Conservation (phyloP, 495 filamentous ascomycete genomes). For the Penicillium riverlandense region DNA sequence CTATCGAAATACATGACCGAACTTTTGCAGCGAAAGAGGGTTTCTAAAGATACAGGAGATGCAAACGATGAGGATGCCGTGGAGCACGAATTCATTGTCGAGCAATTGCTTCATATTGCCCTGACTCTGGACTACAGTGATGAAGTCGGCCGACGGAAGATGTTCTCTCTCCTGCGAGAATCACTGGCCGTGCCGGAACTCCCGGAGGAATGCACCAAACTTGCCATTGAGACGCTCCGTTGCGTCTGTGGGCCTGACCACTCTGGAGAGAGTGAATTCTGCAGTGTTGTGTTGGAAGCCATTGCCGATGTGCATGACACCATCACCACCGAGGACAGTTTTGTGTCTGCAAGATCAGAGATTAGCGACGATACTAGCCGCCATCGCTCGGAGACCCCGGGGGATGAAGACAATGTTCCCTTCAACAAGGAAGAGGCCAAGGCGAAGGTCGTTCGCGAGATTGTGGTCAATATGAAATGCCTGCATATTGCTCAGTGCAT, state of each 20-base stretch:
- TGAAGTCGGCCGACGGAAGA: conserved; percentile 88
- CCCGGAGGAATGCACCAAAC: conserved; percentile 85
- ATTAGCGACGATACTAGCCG: conserved; percentile 55
- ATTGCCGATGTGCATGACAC: conserved; percentile 94
- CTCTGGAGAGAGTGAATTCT: conserved; percentile 87
- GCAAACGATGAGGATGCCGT: conserved; percentile 73
- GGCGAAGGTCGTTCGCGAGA: conserved; percentile 75
- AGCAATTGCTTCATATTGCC: conserved; percentile 90
- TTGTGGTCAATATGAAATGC: conserved; percentile 97
- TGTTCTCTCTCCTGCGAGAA: conserved; percentile 85
- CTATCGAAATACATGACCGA: conserved; percentile 71
- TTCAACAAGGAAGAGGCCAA: conserved; percentile 68
- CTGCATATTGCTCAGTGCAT: conserved; percentile 96
- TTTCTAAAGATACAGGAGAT: conserved; percentile 45
- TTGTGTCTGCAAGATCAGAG: conserved; percentile 84
- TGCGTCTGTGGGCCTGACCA: conserved; percentile 69
- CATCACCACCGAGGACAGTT: conserved; percentile 75
- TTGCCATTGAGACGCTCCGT: conserved; percentile 75
- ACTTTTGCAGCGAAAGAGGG: conserved; percentile 60
- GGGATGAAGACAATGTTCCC: conserved; percentile 36
- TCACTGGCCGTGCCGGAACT: conserved; percentile 78
- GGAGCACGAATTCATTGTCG: conserved; percentile 88
- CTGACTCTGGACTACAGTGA: conserved; percentile 89
- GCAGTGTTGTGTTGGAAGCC: conserved; percentile 83
- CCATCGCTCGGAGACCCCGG: conserved; percentile 34